Evolutionary conservation across 2,329 filamentous ascomycete genomes (phyloP).

Genomic region (Mollisia scopiformis): DNA sequence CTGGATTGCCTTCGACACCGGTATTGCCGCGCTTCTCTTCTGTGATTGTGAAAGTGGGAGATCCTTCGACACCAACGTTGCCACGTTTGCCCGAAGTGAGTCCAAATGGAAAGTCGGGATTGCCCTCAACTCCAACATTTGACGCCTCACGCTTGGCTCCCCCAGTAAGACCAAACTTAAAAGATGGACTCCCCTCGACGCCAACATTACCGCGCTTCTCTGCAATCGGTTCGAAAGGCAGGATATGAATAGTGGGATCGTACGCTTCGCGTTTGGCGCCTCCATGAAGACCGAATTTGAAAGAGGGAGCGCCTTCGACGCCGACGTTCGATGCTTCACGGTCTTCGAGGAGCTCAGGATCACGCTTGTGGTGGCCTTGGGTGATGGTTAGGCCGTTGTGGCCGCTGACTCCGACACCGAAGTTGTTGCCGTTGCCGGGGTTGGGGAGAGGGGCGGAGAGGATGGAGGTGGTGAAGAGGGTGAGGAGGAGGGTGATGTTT

Average conservation of each 20-base stretch:
- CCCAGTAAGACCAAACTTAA: not conserved
- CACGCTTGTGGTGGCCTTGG: not conserved
- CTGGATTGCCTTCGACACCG: not conserved
- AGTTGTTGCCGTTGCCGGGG: not conserved
- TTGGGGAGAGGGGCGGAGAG: constrained; percentile 6
- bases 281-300: not conserved
- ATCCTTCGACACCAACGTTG: not conserved
- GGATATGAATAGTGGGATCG: too few species aligned
- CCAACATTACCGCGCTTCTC: not conserved
- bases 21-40: not conserved
- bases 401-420: not conserved
- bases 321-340: not conserved
- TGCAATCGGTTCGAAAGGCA: too few species aligned
- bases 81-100: not conserved
- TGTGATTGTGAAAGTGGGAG: not conserved
- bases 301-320: not conserved
- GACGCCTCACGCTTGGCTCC: not conserved
- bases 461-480: constrained; percentile 10
- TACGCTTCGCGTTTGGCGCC: not conserved
- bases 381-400: not conserved
- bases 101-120: not conserved
- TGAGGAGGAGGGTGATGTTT: constrained; percentile 3
- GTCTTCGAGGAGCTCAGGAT: not conserved
- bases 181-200: not conserved
- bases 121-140: not conserved